Evolutionary conservation across 176 grass and related monocot genomes (phyloP).

Genomic region (Pharus latifolius): DNA sequence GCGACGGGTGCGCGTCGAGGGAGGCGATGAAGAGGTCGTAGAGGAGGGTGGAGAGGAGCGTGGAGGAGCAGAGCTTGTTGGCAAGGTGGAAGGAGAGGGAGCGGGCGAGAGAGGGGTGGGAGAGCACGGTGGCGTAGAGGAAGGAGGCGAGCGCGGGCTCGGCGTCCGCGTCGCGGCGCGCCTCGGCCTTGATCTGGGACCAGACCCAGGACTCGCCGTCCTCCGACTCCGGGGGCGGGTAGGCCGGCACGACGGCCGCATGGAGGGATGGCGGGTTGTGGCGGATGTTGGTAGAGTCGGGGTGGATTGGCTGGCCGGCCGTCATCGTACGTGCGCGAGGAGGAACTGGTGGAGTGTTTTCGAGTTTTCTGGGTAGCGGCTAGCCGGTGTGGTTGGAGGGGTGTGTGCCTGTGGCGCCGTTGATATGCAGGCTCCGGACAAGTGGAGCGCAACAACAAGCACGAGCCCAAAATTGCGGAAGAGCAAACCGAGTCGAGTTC

Average conservation of each 20-base stretch:
- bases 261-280: slow-evolving; percentile 9
- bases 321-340: slow-evolving; percentile 29
- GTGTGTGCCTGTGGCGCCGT: not conserved
- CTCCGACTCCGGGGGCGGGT: slow-evolving; percentile 68
- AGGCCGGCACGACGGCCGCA: slow-evolving; percentile 24
- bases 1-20: slow-evolving; percentile 41
- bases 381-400: not conserved
- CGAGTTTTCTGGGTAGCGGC: not conserved
- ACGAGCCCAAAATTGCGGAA: not conserved
- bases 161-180: slow-evolving; percentile 68
- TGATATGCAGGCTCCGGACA: not conserved
- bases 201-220: slow-evolving; percentile 74
- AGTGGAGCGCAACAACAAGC: not conserved
- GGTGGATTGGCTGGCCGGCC: slow-evolving; percentile 31
- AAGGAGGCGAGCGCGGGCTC: slow-evolving; percentile 77
- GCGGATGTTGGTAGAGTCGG: not conserved
- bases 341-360: too few species aligned
- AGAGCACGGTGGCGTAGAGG: slow-evolving; percentile 90
- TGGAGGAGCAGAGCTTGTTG: slow-evolving; percentile 94
- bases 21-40: slow-evolving; percentile 78
- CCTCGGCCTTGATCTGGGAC: slow-evolving; percentile 88
- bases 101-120: slow-evolving; percentile 58
- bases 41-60: slow-evolving; percentile 75
- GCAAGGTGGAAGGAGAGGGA: slow-evolving; percentile 93
- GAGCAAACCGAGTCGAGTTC: not conserved